Conservation (phyloP, 495 filamentous ascomycete genomes). For the Penicillium maclennaniae region DNA sequence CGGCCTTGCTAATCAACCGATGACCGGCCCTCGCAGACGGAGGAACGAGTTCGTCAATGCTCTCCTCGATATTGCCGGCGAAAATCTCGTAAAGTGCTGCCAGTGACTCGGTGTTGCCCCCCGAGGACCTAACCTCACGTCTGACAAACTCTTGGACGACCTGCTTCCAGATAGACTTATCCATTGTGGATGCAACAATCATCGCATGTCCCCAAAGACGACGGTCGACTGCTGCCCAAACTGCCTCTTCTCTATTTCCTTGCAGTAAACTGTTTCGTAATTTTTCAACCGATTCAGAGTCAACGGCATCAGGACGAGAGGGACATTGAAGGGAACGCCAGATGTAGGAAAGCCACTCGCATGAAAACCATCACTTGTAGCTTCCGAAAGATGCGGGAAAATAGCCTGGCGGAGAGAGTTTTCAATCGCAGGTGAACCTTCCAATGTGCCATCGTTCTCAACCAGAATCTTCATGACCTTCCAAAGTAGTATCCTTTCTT, state of each 20-base stretch:
- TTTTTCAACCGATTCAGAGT: constrained; percentile 61
- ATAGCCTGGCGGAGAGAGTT: constrained; percentile 69
- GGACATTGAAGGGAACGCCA: constrained; percentile 26
- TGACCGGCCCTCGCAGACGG: constrained; percentile 87
- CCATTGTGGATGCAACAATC: constrained; percentile 76
- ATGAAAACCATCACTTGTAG: constrained; percentile 31
- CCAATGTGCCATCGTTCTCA: constrained; percentile 79
- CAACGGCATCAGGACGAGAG: constrained; percentile 55
- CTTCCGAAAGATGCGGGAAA: constrained; percentile 54
- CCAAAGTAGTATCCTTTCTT: constrained; percentile 84
- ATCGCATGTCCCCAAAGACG: constrained; percentile 95
- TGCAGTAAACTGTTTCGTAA: constrained; percentile 67
- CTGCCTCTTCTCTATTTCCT: constrained; percentile 85
- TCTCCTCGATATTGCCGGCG: constrained; percentile 90
- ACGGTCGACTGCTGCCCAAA: constrained; percentile 92
- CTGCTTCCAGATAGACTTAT: constrained; percentile 74
- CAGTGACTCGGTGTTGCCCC: constrained; percentile 74
- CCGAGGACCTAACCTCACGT: constrained; percentile 78
- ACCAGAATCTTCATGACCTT: constrained; percentile 76
- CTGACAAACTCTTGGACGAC: constrained; percentile 92
- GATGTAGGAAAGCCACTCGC: constrained; percentile 18
- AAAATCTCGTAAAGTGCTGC: constrained; percentile 90
- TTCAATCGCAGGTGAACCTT: constrained; percentile 69
- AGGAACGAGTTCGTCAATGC: constrained; percentile 94
- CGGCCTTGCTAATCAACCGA: constrained; percentile 74